Evolutionary conservation across 2,329 filamentous ascomycete genomes (phyloP), one percentile per base, ranked within the genome.

Genomic region (Fusarium mexicanum): DNA sequence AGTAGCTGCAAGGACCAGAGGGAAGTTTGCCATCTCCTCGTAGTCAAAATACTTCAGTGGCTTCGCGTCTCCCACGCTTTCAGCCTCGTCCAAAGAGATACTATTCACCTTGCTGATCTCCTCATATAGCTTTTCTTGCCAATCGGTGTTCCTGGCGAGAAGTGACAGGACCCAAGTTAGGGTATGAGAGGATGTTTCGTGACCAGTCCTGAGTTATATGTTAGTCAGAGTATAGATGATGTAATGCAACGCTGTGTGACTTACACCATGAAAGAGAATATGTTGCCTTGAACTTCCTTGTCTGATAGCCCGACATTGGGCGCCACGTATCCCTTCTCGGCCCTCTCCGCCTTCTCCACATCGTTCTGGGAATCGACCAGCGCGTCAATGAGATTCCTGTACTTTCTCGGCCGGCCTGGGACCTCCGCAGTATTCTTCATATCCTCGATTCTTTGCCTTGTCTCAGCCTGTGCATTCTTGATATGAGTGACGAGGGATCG

Each of bases 231-330:
- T 9, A 13, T 7, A 18, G 2, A 33, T 5, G 11, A 7, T 0
- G 6, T 8, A 17, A 29, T 29, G 4, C 2, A 6, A 5, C 6
- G 11, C 1, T 1, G 8, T 7, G 20, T 31, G 8, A 50, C 29
- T 18, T 18, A 50, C 47, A 50, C 29, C 47, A 50, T 50, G 29
- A 50, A 50, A 50, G 47, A 50, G 47, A 50, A 50, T 2, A 50
- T 50, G 11, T 50, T 50, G 47, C 47, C 47, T 18, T 50, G 47
- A 2, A 50, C 47, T n/a, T 50, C 47, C 22, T 50, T 50, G 29
- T 50, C 47, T 13, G 47, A 50, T 9, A 50, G 22, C 16, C 47
- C 47, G 4, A 33, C 47, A 10, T 50, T 33, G 16, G 47, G 29
- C 8, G 47, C 22, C 16, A 33, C 8, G 11, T 50, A 50, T n/a